A percentile compares a stretch with the other conserved stretches of the same genome.
phyloP scores from a whole-genome alignment of 2,329 filamentous ascomycete genomes.

The Penicillium sp. region DNA sequence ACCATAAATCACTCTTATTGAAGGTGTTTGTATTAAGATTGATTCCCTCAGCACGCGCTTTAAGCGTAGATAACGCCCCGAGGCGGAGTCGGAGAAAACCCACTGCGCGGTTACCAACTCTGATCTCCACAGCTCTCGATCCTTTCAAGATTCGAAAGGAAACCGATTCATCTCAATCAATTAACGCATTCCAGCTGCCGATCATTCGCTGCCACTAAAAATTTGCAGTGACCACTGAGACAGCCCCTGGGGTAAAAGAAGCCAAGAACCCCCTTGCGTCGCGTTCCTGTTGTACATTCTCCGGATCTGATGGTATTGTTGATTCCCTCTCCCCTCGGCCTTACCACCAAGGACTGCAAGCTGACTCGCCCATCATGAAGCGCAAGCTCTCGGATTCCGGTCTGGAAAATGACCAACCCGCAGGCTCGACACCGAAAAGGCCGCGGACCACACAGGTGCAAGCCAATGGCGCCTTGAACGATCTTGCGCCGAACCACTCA shows the following conservation, averaged over 20 bases:
- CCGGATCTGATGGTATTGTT: conserved; percentile 36
- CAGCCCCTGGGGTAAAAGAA: not conserved
- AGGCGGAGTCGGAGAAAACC: conserved; percentile 7
- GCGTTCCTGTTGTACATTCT: conserved; percentile 25
- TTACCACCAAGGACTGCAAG: conserved; percentile 10
- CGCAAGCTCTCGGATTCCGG: conserved; percentile 42
- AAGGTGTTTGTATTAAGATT: not conserved
- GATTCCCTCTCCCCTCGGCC: conserved; percentile 22
- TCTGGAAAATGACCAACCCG: conserved; percentile 33
- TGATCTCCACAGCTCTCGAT: not conserved
- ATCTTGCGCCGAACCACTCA: conserved; percentile 16
- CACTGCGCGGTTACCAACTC: conserved; percentile 3
- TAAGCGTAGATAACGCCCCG: not conserved
- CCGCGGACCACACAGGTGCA: conserved; percentile 28
- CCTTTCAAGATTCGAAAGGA: not conserved
- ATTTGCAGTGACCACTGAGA: not conserved
- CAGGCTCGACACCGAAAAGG: conserved; percentile 43
- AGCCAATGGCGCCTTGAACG: conserved; percentile 29
- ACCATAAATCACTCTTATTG: not conserved
- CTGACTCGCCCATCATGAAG: conserved; percentile 38
- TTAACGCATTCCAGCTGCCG: conserved; percentile 5
- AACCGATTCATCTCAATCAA: not conserved
- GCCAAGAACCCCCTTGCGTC: conserved; percentile 28
- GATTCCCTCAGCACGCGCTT: not conserved
- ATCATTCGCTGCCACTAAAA: conserved; percentile 1